These are phyloP conservation scores for Melastoma malabathricum DNA, from an alignment of 345 rosid genomes.

Conservation along the genomic window DNA sequence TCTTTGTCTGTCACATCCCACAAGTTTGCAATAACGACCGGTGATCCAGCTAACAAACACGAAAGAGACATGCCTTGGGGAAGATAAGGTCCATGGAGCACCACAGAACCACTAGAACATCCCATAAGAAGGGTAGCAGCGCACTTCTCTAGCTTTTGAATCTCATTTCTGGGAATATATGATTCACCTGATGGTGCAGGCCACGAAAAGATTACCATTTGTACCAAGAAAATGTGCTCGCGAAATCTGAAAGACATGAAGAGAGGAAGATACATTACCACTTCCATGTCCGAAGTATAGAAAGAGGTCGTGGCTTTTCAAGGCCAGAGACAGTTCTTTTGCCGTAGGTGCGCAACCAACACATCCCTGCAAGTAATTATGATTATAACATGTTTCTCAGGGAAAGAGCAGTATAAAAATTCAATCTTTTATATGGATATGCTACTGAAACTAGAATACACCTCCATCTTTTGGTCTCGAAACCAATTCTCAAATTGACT, in stretches of 20 bases:
- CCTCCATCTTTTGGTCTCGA: slow-evolving; percentile 67
- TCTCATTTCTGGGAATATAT: slow-evolving; percentile 49
- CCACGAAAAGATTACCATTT: slow-evolving; percentile 1
- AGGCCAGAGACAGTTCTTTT: slow-evolving; percentile 55
- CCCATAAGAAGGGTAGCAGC: slow-evolving; percentile 85
- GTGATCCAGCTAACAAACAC: slow-evolving; percentile 71
- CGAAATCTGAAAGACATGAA: neutral
- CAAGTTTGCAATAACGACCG: slow-evolving; percentile 63
- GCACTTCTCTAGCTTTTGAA: slow-evolving; percentile 64
- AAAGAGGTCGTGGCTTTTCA: slow-evolving; percentile 73
- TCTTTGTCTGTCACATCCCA: slow-evolving; percentile 97
- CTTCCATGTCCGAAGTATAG: slow-evolving; percentile 92
- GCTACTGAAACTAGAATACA: slow-evolving; percentile 10
- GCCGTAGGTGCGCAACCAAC: slow-evolving; percentile 65
- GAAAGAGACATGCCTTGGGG: slow-evolving; percentile 71
- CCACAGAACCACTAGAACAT: slow-evolving; percentile 80
- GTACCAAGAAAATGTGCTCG: neutral
- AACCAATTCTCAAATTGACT: slow-evolving; percentile 74
- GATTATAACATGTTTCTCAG: too few relatives aligned
- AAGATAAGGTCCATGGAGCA: slow-evolving; percentile 52
- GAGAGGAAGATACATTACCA: slow-evolving; percentile 32
- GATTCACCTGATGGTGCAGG: slow-evolving; percentile 42
- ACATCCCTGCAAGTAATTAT: slow-evolving; percentile 42
- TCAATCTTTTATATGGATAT: neutral
- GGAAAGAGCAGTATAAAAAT: neutral